phyloP scores from a whole-genome alignment of 306 rosid species.

The Comarum palustre region DNA sequence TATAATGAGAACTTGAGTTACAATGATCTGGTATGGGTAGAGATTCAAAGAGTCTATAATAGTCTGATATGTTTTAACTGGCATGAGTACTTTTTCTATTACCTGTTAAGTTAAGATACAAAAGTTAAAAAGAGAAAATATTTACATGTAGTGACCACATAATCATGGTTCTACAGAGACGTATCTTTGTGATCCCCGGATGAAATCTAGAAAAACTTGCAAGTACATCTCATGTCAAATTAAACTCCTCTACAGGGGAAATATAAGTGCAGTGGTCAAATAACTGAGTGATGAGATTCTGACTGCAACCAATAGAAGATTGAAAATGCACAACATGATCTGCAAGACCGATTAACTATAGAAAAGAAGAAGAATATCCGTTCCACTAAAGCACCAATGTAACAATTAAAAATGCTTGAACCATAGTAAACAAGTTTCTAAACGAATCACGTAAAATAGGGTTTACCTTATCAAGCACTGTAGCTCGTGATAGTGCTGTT shows the following conservation, averaged over 20 bases:
- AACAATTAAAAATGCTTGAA: no score
- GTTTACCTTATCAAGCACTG: conserved; percentile 45
- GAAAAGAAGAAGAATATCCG: background rate
- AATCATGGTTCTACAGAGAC: background rate
- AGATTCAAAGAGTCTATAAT: background rate
- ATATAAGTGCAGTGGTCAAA: background rate
- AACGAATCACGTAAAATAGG: background rate
- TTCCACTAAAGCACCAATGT: background rate
- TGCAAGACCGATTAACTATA: background rate
- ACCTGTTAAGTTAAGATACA: background rate
- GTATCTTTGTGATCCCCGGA: background rate
- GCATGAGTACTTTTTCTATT: background rate
- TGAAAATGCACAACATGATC: background rate
- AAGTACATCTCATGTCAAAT: background rate
- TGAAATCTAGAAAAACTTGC: background rate
- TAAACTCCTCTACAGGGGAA: background rate
- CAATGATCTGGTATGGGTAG: background rate
- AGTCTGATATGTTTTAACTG: background rate
- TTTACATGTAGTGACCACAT: background rate
- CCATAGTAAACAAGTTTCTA: no score
- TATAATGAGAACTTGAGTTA: background rate
- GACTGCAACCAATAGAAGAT: background rate
- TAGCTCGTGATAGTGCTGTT: conserved; percentile 49
- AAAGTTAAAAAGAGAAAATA: background rate
- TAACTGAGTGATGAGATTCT: background rate